Percentiles rank a stretch among this genome's conserved stretches.
These are phyloP conservation scores for Drechslera avenae DNA, from an alignment of 2,329 filamentous ascomycete species.

Conservation along the genomic window DNA sequence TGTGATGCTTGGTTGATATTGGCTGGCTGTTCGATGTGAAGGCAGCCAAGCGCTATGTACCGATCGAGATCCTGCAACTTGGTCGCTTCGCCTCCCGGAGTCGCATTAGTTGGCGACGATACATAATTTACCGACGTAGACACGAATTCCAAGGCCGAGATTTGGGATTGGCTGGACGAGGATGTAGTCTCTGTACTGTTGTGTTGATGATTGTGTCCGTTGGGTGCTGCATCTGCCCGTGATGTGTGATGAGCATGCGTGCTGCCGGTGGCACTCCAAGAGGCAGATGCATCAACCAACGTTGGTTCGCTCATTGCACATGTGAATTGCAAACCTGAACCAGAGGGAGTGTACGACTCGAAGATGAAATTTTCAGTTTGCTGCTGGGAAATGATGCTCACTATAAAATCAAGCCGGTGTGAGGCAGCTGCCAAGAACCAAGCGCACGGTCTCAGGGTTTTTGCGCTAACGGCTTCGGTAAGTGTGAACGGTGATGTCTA, in stretches of 20 bases:
- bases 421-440: constrained; percentile 14
- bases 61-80: constrained; percentile 26
- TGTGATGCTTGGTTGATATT: neutral
- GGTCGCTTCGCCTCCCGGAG: neutral
- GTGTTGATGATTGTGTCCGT: neutral
- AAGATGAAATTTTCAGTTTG: neutral
- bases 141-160: constrained; percentile 2
- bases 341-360: neutral
- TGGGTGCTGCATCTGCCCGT: neutral
- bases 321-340: neutral
- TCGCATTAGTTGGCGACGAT: constrained; percentile 7
- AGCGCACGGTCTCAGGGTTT: constrained; percentile 2
- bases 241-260: constrained; percentile 2
- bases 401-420: neutral
- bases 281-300: constrained; percentile 1
- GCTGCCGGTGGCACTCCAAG: constrained; percentile 1
- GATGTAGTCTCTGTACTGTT: neutral
- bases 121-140: constrained; percentile 20
- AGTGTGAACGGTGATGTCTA: neutral
- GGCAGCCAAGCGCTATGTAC: constrained; percentile 46
- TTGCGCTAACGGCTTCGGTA: constrained; percentile 9
- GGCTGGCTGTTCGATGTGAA: constrained; percentile 27
- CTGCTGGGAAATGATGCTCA: neutral
- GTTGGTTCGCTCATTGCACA: constrained; percentile 1
- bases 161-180: neutral